phyloP scores from a whole-genome alignment of 139 green algal genomes.

The Picochlorum sp. region DNA sequence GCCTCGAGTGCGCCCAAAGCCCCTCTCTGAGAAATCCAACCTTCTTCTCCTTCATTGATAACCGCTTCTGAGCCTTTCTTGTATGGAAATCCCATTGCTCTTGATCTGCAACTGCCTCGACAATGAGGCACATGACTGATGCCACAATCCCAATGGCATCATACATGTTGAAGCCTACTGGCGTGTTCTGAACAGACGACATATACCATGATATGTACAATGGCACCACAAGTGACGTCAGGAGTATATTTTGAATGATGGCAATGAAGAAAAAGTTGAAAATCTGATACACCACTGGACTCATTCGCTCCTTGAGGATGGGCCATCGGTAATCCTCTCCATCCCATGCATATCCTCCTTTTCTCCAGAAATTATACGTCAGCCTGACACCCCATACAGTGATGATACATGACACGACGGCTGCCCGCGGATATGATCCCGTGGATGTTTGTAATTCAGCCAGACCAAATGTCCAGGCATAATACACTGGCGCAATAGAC shows the following conservation, averaged over 20 bases:
- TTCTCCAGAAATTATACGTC: slow-evolving; percentile 42
- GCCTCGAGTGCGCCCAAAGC: slow-evolving; percentile 17
- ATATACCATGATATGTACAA: slow-evolving; percentile 18
- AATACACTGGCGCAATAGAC: slow-evolving; percentile 5
- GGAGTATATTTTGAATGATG: slow-evolving; percentile 20
- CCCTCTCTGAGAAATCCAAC: slow-evolving; percentile 21
- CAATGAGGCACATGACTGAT: slow-evolving; percentile 11
- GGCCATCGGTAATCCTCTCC: slow-evolving; percentile 33
- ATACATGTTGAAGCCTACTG: slow-evolving; percentile 7
- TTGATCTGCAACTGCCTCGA: slow-evolving; percentile 25
- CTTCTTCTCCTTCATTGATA: not conserved
- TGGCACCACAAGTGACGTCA: slow-evolving; percentile 6
- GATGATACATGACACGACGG: slow-evolving; percentile 9
- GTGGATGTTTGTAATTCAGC: not conserved
- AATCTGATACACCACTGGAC: slow-evolving; percentile 16
- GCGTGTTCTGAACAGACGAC: not conserved
- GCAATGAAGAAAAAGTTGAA: slow-evolving; percentile 39
- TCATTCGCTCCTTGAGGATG: slow-evolving; percentile 1
- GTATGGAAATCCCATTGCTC: slow-evolving; percentile 32
- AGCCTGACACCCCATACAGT: slow-evolving; percentile 31
- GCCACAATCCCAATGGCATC: slow-evolving; percentile 12
- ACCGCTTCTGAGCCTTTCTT: not conserved
- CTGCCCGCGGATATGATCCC: slow-evolving; percentile 4
- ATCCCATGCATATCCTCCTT: slow-evolving; percentile 22
- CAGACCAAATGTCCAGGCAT: slow-evolving; percentile 4